Evolutionary conservation across 805 yeast species (phyloP).

Genomic region (Yamadazyma olivae): DNA sequence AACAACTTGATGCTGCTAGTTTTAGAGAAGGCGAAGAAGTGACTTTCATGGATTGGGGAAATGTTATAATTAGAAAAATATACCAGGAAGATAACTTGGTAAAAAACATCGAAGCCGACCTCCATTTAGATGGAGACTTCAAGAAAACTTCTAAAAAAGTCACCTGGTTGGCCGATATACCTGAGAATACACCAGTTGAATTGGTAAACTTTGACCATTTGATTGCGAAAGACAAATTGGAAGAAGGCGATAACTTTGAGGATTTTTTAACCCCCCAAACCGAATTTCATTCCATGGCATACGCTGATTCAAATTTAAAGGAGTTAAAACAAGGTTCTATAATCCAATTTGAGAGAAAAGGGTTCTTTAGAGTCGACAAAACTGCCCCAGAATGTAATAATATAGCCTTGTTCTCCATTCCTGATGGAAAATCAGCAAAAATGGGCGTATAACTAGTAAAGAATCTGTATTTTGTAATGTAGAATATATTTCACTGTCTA

Average conservation of each 20-base stretch:
- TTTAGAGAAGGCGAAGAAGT: constrained; percentile 75
- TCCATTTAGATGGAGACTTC: constrained; percentile 89
- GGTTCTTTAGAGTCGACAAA: constrained; percentile 75
- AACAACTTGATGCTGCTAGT: constrained; percentile 70
- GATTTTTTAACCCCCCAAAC: constrained; percentile 81
- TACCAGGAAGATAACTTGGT: constrained; percentile 54
- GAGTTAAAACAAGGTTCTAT: constrained; percentile 75
- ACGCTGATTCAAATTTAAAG: constrained; percentile 72
- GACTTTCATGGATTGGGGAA: constrained; percentile 96
- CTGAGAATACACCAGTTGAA: constrained; percentile 61
- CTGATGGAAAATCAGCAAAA: no score
- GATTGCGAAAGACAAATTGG: constrained; percentile 85
- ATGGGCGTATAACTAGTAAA: no score
- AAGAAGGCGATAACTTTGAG: constrained; percentile 84
- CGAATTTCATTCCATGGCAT: constrained; percentile 67
- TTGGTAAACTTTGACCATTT: constrained; percentile 85
- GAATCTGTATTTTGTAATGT: no score
- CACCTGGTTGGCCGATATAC: constrained; percentile 82
- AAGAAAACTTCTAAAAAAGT: constrained; percentile 85
- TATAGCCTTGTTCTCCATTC: no score
- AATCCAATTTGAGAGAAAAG: constrained; percentile 90
- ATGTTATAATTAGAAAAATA: constrained; percentile 68
- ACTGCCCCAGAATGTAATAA: no score
- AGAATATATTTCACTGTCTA: no score
- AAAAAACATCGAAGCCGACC: constrained; percentile 59